These are phyloP conservation scores for Lachnellula arida DNA, from an alignment of 2,329 filamentous ascomycete species.

Conservation along the genomic window DNA sequence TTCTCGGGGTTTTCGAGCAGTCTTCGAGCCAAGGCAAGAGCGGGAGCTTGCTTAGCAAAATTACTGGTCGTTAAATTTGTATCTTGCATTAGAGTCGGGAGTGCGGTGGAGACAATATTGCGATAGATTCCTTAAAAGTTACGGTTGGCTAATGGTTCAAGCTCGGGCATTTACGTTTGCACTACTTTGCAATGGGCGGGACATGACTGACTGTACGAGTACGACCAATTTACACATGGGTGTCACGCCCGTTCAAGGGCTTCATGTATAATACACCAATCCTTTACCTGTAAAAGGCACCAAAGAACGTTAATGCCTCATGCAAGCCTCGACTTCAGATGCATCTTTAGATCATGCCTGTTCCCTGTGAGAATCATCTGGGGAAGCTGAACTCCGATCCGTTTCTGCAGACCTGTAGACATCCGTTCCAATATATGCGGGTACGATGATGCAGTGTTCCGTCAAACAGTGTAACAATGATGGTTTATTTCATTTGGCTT, in stretches of 20 bases:
- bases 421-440: slow-evolving; percentile 10
- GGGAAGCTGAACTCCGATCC: neutral
- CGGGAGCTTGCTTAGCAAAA: slow-evolving; percentile 31
- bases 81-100: neutral
- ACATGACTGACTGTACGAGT: slow-evolving; percentile 25
- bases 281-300: slow-evolving; percentile 16
- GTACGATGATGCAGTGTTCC: slow-evolving; percentile 4
- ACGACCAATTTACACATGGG: slow-evolving; percentile 20
- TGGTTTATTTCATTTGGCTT: neutral
- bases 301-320: slow-evolving; percentile 14
- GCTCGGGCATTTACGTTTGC: slow-evolving; percentile 20
- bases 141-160: slow-evolving; percentile 12
- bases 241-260: slow-evolving; percentile 20
- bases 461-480: neutral
- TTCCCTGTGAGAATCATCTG: neutral
- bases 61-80: slow-evolving; percentile 26
- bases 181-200: slow-evolving; percentile 17
- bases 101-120: slow-evolving; percentile 6
- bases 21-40: slow-evolving; percentile 41
- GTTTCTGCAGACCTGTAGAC: slow-evolving; percentile 12
- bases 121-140: slow-evolving; percentile 22
- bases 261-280: slow-evolving; percentile 27
- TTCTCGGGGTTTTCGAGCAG: slow-evolving; percentile 77
- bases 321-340: neutral
- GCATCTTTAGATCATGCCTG: neutral